Base-by-base conservation (phyloP, 2,329 filamentous ascomycete genomes). In the Fonsecaea pugnacius region DNA sequence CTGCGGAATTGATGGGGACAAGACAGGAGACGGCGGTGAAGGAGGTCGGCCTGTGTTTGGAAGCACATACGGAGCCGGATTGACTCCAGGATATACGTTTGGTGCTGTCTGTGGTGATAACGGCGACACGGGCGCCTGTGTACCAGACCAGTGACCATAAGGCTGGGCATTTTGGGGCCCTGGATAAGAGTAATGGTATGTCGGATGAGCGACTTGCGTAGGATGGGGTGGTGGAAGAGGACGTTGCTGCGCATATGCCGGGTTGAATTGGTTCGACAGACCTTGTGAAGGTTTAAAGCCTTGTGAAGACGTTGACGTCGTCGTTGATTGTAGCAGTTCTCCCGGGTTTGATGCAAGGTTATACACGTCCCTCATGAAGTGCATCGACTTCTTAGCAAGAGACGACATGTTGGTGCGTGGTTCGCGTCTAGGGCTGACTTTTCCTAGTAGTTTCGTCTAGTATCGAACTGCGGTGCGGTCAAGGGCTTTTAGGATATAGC, bases 371-470 rank as follows among this genome's bases (percentile, higher is more conserved):
- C 64, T 50, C 53, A 68, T 60, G 57, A 68, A 68, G 14, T 56
- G 66, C 64, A 68, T 66, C 35, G 66, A 66, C 52, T 68, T 68
- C 52, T 60, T 66, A 4, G 64, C 63, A 7, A 68, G 50, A 24
- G 66, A 64, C 27, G 66, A 60, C 65, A 67, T 67, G 30, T 51
- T 54, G 58, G 27, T 30, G 27, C 3, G 27, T 5, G 27, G 27
- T 30, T 30, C 27, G 27, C 27, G 27, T 30, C 3, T 6, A 30
- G 27, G 27, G 27, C 2, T 4, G 27, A 30, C 27, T 30, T 30
- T 30, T 30, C 3, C 27, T 1, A 30, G 27, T 6, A 30, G 27
- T 30, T 30, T 30, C 27, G 27, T 30, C 27, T 6, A 30, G 27
- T 30, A 30, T 30, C 6, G 27, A 24, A 12, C 40, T 10, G 2